These are phyloP conservation scores for Russula earlei DNA, from an alignment of 768 basidiomycete species.

Conservation along the genomic window DNA sequence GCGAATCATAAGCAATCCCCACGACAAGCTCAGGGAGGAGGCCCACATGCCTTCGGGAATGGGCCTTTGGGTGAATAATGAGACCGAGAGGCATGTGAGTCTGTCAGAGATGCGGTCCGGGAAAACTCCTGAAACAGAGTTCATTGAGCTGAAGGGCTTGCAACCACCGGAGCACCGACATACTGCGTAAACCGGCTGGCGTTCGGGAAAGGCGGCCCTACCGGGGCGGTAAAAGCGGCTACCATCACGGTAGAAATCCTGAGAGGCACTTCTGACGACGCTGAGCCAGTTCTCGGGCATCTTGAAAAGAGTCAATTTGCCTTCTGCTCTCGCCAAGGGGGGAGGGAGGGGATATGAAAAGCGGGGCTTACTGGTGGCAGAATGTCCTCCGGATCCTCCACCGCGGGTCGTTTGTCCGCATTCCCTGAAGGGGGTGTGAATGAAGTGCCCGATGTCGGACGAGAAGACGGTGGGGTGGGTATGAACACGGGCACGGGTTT, in stretches of 20 bases:
- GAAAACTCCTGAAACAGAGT: background rate
- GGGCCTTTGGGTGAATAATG: background rate
- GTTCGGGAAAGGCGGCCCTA: background rate
- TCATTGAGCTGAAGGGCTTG: background rate
- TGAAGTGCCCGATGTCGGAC: constrained; percentile 14
- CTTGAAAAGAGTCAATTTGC: background rate
- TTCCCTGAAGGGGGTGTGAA: background rate
- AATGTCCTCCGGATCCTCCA: background rate
- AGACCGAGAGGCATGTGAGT: background rate
- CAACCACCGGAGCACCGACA: background rate
- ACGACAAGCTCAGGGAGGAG: background rate
- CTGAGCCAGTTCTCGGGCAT: constrained; percentile 15
- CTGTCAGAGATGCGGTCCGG: constrained; percentile 1
- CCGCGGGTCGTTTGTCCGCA: background rate
- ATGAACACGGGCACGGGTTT: constrained; percentile 19
- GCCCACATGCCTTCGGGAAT: constrained; percentile 10
- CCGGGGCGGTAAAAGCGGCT: background rate
- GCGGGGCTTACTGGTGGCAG: constrained; percentile 6
- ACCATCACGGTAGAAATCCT: background rate
- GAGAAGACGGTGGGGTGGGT: constrained; percentile 15
- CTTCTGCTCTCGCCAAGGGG: background rate
- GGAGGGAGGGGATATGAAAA: background rate
- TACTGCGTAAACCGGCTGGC: background rate
- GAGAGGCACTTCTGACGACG: constrained; percentile 1
- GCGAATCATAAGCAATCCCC: background rate